Percentiles rank a stretch among this genome's conserved stretches.
Evolutionary conservation across 2,329 filamentous ascomycete species (phyloP).

Genomic region (Cladosporium sp.): DNA sequence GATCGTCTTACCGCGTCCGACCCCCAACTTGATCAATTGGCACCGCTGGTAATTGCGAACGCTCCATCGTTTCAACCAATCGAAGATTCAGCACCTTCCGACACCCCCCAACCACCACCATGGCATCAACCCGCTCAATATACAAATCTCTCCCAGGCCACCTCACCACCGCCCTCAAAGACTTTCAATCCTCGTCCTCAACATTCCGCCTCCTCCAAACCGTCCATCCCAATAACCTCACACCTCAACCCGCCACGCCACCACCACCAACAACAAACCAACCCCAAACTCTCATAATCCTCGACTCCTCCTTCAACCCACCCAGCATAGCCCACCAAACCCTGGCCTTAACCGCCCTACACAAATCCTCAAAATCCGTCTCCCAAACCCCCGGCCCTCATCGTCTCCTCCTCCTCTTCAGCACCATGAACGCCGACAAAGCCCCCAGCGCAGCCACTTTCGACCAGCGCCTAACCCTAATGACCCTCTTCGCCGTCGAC

Average conservation of each 20-base stretch:
- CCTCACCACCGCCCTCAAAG: slow-evolving; percentile 44
- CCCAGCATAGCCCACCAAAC: slow-evolving; percentile 60
- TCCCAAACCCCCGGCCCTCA: slow-evolving; percentile 38
- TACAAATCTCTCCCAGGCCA: slow-evolving; percentile 37
- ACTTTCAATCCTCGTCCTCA: slow-evolving; percentile 43
- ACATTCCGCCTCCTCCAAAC: slow-evolving; percentile 40
- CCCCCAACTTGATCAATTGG: not conserved
- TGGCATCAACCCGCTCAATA: slow-evolving; percentile 1
- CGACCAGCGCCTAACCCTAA: slow-evolving; percentile 67
- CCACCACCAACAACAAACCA: not conserved
- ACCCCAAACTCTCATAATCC: slow-evolving; percentile 57
- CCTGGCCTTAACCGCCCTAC: slow-evolving; percentile 56
- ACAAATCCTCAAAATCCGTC: slow-evolving; percentile 35
- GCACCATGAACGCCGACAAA: slow-evolving; percentile 67
- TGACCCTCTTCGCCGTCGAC: slow-evolving; percentile 67
- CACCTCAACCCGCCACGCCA: slow-evolving; percentile 23
- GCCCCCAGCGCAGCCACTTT: slow-evolving; percentile 67
- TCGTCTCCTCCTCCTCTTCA: slow-evolving; percentile 60
- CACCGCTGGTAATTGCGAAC: not conserved
- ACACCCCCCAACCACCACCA: not conserved
- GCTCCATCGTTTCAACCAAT: not conserved
- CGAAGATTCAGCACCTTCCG: not conserved
- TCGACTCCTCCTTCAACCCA: slow-evolving; percentile 68
- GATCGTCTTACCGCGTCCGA: too few species aligned
- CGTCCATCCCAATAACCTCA: slow-evolving; percentile 25